Evolutionary conservation across 208 protist species (phyloP).

Genomic region (Acanthamoeba royreba): DNA sequence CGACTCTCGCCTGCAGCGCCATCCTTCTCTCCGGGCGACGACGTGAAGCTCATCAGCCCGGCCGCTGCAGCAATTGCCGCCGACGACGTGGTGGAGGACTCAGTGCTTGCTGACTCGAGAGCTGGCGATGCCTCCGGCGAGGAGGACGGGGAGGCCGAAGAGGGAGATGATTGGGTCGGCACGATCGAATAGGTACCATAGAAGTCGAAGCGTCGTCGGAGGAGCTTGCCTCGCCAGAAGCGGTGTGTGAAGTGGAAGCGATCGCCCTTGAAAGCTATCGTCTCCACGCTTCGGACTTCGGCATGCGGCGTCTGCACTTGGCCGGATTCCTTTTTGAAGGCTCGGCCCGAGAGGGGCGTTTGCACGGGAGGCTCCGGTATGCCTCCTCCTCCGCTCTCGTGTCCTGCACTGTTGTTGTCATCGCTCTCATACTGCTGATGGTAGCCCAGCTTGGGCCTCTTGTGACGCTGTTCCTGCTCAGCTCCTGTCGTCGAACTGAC

Average conservation of each 20-base stretch:
- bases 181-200: slow-evolving; percentile 22
- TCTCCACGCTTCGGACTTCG: slow-evolving; percentile 12
- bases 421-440: slow-evolving; percentile 4
- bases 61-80: too few relatives aligned
- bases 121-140: too few relatives aligned
- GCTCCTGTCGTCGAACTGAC: background rate
- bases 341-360: background rate
- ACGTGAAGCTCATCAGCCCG: background rate
- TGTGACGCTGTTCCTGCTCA: too few relatives aligned
- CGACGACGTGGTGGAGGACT: background rate
- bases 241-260: slow-evolving; percentile 32
- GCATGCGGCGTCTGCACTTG: background rate
- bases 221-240: slow-evolving; percentile 38
- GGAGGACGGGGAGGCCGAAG: background rate
- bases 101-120: background rate
- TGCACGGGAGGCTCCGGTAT: background rate
- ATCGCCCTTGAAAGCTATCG: background rate
- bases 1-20: background rate
- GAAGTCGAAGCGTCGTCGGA: slow-evolving; percentile 11
- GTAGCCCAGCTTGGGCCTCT: background rate
- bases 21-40: background rate
- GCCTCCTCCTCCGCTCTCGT: background rate
- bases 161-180: background rate
- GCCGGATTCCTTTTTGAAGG: slow-evolving; percentile 13
- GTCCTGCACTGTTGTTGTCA: background rate